phyloP scores from a whole-genome alignment of 371 early-diverging fungal species.

The Mortierella sp. region DNA sequence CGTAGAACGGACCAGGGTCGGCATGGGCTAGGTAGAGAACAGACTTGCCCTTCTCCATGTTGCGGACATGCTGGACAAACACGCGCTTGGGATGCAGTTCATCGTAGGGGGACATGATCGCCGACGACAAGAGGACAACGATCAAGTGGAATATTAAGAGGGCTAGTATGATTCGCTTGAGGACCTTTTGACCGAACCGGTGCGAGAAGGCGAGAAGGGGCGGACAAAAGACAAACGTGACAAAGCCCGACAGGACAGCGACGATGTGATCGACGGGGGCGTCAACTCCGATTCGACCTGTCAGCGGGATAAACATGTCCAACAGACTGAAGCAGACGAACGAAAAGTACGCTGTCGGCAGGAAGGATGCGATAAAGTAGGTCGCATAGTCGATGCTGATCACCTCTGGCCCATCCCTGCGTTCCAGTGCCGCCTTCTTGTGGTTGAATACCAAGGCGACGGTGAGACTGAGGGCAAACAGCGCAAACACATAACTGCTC shows the following conservation, averaged over 20 bases:
- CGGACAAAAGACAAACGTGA: constrained; percentile 60
- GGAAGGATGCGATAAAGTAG: constrained; percentile 60
- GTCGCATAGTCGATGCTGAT: constrained; percentile 36
- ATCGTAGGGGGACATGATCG: constrained; percentile 68
- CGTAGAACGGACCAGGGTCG: constrained; percentile 70
- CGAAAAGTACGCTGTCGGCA: constrained; percentile 61
- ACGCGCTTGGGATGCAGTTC: constrained; percentile 73
- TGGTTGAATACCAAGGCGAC: constrained; percentile 29
- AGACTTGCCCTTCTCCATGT: constrained; percentile 70
- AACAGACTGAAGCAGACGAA: constrained; percentile 63
- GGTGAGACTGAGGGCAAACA: constrained; percentile 31
- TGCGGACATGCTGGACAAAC: constrained; percentile 72
- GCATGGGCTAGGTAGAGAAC: constrained; percentile 70
- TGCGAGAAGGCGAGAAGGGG: constrained; percentile 69
- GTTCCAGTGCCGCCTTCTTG: not conserved
- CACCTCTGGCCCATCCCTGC: constrained; percentile 17
- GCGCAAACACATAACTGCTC: constrained; percentile 32
- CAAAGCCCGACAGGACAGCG: constrained; percentile 69
- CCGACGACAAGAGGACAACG: constrained; percentile 56
- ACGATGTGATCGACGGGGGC: constrained; percentile 77
- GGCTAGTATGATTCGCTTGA: constrained; percentile 54
- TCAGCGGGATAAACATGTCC: constrained; percentile 78
- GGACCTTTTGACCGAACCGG: constrained; percentile 61
- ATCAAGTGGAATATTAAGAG: constrained; percentile 51
- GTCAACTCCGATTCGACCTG: constrained; percentile 77